Percentiles rank a stretch among this genome's conserved stretches.
These are phyloP conservation scores for Diplotaxis tenuifolia DNA, from an alignment of 345 rosid species.

Conservation along the genomic window DNA sequence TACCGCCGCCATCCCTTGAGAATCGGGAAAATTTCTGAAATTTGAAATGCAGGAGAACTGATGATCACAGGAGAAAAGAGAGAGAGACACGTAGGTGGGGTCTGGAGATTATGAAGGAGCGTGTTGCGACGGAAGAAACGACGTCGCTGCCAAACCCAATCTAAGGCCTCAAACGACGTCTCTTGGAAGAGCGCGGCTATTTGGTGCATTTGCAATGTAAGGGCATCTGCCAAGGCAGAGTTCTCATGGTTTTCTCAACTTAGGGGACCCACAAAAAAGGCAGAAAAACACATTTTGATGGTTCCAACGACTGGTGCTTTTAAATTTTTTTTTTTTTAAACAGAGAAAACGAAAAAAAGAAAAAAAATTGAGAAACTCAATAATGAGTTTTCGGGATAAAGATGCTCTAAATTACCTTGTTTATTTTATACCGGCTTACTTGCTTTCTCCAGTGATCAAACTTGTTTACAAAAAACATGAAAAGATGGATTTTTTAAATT, in stretches of 20 bases:
- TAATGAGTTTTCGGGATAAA: too few relatives aligned
- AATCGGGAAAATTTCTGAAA: neutral
- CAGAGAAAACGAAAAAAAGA: too few relatives aligned
- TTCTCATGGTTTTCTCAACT: too few relatives aligned
- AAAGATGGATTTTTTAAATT: too few relatives aligned
- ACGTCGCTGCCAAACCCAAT: conserved; percentile 17
- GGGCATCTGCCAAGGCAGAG: too few relatives aligned
- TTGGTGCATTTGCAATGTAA: neutral
- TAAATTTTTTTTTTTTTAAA: too few relatives aligned
- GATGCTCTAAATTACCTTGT: too few relatives aligned
- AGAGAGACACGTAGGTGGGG: neutral
- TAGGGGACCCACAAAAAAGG: too few relatives aligned
- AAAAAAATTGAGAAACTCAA: too few relatives aligned
- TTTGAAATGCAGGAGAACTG: neutral
- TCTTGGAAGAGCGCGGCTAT: neutral
- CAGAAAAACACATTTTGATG: too few relatives aligned
- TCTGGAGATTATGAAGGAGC: conserved; percentile 31
- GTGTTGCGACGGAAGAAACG: conserved; percentile 17
- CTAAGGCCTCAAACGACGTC: neutral
- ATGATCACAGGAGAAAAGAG: neutral
- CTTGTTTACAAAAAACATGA: neutral
- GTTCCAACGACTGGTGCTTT: too few relatives aligned
- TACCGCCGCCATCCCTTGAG: conserved; percentile 49
- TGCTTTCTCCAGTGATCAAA: neutral
- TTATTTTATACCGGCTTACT: too few relatives aligned